These are phyloP conservation scores for Kalanchoe fedtschenkoi DNA, from an alignment of 164 flowering plant genomes.

Conservation along the genomic window DNA sequence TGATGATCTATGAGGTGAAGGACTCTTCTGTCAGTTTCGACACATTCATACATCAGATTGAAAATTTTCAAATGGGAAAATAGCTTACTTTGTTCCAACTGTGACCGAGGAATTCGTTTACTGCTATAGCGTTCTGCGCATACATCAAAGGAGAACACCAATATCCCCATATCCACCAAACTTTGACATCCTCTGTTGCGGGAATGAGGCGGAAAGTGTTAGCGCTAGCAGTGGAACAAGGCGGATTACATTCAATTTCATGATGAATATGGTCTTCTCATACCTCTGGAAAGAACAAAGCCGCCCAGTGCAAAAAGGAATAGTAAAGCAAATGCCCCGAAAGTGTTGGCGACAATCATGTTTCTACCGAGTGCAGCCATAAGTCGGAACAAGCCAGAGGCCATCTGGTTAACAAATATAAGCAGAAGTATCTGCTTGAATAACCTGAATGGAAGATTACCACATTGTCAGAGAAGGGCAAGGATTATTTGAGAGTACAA, in stretches of 20 bases:
- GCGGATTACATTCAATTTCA: not conserved
- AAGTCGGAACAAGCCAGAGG: slow-evolving; percentile 33
- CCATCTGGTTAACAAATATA: slow-evolving; percentile 27
- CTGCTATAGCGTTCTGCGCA: slow-evolving; percentile 27
- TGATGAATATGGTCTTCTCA: not conserved
- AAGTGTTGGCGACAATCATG: slow-evolving; percentile 40
- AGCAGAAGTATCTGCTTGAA: slow-evolving; percentile 36
- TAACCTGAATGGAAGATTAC: slow-evolving; percentile 22
- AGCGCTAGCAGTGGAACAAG: not conserved
- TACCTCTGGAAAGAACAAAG: slow-evolving; percentile 35
- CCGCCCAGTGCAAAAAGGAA: slow-evolving; percentile 32
- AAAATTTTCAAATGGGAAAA: not conserved
- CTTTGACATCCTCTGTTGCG: slow-evolving; percentile 22
- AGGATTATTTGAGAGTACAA: not conserved
- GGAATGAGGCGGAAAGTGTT: not conserved
- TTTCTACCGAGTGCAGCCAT: slow-evolving; percentile 32
- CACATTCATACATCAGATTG: not conserved
- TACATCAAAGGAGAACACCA: slow-evolving; percentile 40
- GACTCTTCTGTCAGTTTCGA: not conserved
- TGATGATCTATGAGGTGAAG: slow-evolving; percentile 2
- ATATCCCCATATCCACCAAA: slow-evolving; percentile 50
- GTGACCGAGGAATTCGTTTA: slow-evolving; percentile 32
- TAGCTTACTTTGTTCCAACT: slow-evolving; percentile 27
- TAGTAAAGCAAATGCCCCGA: slow-evolving; percentile 31
- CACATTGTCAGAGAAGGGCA: not conserved